These are phyloP conservation scores for Puccinia horiana DNA, from an alignment of 1,284 basidiomycete genomes.

Conservation along the genomic window DNA sequence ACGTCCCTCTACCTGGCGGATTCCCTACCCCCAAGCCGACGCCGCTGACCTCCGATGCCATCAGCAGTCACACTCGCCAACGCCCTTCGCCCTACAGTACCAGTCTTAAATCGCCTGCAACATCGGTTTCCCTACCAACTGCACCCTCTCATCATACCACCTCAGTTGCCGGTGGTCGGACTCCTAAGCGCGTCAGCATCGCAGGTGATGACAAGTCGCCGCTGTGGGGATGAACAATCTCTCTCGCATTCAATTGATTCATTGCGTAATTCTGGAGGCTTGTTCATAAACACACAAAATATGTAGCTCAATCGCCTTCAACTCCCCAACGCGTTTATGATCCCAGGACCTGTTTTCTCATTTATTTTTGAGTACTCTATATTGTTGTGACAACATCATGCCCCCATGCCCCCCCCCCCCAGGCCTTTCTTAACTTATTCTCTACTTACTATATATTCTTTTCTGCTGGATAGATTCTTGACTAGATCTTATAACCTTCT, in stretches of 20 bases:
- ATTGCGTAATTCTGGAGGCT: background rate
- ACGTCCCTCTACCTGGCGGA: background rate
- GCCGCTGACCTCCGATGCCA: background rate
- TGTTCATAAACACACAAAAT: background rate
- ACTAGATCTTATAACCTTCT: background rate
- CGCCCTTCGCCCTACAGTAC: background rate
- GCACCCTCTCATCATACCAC: background rate
- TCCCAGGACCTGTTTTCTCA: too few relatives aligned
- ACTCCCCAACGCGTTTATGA: too few relatives aligned
- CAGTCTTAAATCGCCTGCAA: background rate
- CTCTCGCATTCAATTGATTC: background rate
- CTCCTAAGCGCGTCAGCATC: conserved; percentile 25
- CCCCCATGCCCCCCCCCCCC: background rate
- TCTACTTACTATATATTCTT: background rate
- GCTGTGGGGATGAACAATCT: background rate
- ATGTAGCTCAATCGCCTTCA: too few relatives aligned
- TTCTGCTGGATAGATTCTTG: background rate
- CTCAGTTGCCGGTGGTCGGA: background rate
- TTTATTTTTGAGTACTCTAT: background rate
- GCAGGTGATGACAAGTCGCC: conserved; percentile 1
- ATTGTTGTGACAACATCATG: conserved; percentile 2
- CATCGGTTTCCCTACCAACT: background rate
- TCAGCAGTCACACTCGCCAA: background rate
- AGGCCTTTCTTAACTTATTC: background rate
- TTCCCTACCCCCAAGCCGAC: conserved; percentile 4